Evolutionary conservation across 345 rosid genomes (phyloP).

Genomic region (Ceriops zippeliana): DNA sequence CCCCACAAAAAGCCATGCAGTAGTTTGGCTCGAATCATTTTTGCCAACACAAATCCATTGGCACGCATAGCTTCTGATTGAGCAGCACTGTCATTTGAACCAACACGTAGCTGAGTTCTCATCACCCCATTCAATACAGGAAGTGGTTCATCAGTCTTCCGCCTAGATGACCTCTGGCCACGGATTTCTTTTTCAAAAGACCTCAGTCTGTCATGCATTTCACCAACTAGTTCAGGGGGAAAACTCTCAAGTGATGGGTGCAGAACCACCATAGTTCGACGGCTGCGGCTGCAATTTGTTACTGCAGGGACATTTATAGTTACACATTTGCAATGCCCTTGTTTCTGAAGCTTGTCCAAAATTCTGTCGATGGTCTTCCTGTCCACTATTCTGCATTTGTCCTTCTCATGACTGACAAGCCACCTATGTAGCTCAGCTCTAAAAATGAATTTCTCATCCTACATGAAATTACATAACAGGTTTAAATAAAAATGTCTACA

Average conservation of each 20-base stretch:
- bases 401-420: constrained; percentile 80
- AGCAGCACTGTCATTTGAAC: constrained; percentile 45
- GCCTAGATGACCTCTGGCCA: constrained; percentile 50
- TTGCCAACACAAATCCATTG: constrained; percentile 89
- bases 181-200: constrained; percentile 74
- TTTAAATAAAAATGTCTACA: background rate
- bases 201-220: constrained; percentile 72
- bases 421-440: constrained; percentile 74
- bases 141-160: constrained; percentile 48
- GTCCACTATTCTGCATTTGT: constrained; percentile 65
- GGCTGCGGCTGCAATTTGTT: constrained; percentile 70
- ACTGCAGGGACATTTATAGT: constrained; percentile 62
- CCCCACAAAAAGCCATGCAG: constrained; percentile 82
- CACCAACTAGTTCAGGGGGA: constrained; percentile 52
- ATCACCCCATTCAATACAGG: constrained; percentile 67
- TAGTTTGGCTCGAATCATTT: constrained; percentile 89
- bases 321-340: constrained; percentile 73
- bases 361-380: constrained; percentile 77
- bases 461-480: constrained; percentile 21
- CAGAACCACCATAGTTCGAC: constrained; percentile 57
- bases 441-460: constrained; percentile 77
- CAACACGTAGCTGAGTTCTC: constrained; percentile 48
- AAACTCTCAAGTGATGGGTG: constrained; percentile 68
- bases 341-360: constrained; percentile 69
- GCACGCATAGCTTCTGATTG: constrained; percentile 78